phyloP scores from a whole-genome alignment of 768 basidiomycete genomes.

The Lanmaoa rubissima region DNA sequence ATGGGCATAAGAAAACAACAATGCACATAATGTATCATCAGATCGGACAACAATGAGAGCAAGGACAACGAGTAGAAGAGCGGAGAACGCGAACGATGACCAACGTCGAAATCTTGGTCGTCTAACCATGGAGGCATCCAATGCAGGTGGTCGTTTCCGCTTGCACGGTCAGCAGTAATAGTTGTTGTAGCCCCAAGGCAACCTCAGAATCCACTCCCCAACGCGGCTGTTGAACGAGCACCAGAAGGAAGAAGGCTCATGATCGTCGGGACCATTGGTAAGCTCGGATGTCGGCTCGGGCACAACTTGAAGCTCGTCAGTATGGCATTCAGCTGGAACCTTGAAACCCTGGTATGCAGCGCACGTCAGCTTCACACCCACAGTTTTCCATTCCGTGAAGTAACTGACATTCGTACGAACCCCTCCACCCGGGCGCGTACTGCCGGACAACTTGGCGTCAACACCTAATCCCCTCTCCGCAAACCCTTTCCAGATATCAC shows the following conservation, averaged over 20 bases:
- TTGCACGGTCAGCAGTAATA: slow-evolving; percentile 11
- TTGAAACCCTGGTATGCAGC: slow-evolving; percentile 33
- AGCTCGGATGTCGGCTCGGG: slow-evolving; percentile 22
- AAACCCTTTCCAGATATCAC: slow-evolving; percentile 82
- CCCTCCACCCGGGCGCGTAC: slow-evolving; percentile 91
- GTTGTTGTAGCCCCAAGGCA: slow-evolving; percentile 12
- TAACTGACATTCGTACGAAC: slow-evolving; percentile 57
- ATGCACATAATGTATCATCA: too few species aligned
- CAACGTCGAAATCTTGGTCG: too few species aligned
- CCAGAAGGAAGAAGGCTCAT: slow-evolving; percentile 10
- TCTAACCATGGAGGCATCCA: slow-evolving; percentile 3
- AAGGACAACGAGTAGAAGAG: neutral
- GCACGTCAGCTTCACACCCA: neutral
- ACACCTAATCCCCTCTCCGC: slow-evolving; percentile 74
- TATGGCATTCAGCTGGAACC: slow-evolving; percentile 39
- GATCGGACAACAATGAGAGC: neutral
- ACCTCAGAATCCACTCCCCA: slow-evolving; percentile 18
- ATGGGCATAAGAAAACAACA: neutral
- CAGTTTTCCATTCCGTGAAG: neutral
- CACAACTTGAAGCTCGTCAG: slow-evolving; percentile 1
- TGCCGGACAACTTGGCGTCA: slow-evolving; percentile 68
- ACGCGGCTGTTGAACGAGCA: slow-evolving; percentile 10
- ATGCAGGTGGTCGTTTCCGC: neutral
- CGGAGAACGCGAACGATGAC: neutral
- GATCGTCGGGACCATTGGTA: slow-evolving; percentile 30